Percentiles rank a stretch among this genome's conserved stretches.
These are phyloP conservation scores for Metarhizium brunneum DNA, from an alignment of 2,329 filamentous ascomycete species.

Conservation along the genomic window DNA sequence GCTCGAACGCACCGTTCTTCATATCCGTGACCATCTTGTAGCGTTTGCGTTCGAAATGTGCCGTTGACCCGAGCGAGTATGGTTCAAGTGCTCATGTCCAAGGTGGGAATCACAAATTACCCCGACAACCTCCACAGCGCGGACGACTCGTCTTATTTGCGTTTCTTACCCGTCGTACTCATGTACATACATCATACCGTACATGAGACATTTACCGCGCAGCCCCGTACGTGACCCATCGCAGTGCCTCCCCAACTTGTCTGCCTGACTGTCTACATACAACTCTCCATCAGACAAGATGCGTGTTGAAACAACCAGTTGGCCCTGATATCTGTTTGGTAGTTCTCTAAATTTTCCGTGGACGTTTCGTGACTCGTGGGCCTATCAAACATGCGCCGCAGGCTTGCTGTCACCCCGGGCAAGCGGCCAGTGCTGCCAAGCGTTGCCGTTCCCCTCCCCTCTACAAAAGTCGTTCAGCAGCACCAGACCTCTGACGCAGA, in stretches of 20 bases:
- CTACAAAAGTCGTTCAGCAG: not conserved
- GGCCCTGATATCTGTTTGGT: not conserved
- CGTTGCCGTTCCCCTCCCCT: not conserved
- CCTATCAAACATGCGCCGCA: not conserved
- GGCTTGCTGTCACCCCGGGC: not conserved
- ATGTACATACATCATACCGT: too few relatives aligned
- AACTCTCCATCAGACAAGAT: not conserved
- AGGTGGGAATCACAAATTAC: not conserved
- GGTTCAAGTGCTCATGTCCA: not conserved
- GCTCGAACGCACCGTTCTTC: conserved; percentile 42
- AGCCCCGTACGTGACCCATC: not conserved
- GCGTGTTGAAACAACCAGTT: not conserved
- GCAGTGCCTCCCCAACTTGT: not conserved
- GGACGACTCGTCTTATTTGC: not conserved
- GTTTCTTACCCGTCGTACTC: not conserved
- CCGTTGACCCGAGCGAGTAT: not conserved
- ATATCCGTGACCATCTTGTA: conserved; percentile 28
- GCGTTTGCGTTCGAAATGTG: not conserved
- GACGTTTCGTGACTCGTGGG: not conserved
- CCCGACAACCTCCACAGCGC: not conserved
- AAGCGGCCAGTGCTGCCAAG: not conserved
- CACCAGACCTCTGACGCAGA: not conserved
- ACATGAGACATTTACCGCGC: not conserved
- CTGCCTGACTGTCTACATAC: too few relatives aligned
- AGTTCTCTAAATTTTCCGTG: not conserved